Evolutionary conservation across 2,329 filamentous ascomycete species (phyloP), one percentile per base, ranked within the genome.

Genomic region (Trichoderma endophyticum): DNA sequence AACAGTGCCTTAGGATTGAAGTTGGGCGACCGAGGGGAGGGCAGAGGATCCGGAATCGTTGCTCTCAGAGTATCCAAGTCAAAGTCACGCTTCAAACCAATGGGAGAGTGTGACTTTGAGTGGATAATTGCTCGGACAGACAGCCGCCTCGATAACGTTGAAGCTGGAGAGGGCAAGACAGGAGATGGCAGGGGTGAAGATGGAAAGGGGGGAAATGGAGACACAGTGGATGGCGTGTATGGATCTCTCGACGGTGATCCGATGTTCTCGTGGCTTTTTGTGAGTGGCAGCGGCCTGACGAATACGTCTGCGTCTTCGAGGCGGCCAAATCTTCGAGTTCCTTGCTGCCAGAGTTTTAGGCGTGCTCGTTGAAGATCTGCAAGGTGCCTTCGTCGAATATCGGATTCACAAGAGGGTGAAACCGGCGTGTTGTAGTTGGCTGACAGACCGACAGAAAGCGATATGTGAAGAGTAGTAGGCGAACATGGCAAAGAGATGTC

Each of bases 31-130:
- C 68, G 70, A 21, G 75, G 75, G 11, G 73, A 56, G 3, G 75
- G 74, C 8, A 76, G 72, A 9, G 79, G 78, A 3, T 82, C 79
- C 2, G 83, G 83, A n/a, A 87, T 79, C 1, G 84, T 85, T 9
- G 83, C 80, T 60, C 84, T 81, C 11, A 89, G 78, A 73, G 84
- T 80, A 30, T 84, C 80, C 15, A 88, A 78, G 72, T 88, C 82
- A 72, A 90, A 87, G 21, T 82, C 83, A 34, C 86, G 83, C 74
- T 84, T 82, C 21, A 90, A 80, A 0, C 85, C 75, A 73, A 88
- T 84, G 1, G 86, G 81, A 62, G 83, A 82, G 21, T 82, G 80
- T 2, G 83, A 81, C 30, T 75, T 73, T 6, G 80, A 80, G 34
- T 77, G 79, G 34, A 81, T 75, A 15, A 79, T 74, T 8, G 78